Conservation (phyloP, 345 rosid species). For the Brassica carinata region DNA sequence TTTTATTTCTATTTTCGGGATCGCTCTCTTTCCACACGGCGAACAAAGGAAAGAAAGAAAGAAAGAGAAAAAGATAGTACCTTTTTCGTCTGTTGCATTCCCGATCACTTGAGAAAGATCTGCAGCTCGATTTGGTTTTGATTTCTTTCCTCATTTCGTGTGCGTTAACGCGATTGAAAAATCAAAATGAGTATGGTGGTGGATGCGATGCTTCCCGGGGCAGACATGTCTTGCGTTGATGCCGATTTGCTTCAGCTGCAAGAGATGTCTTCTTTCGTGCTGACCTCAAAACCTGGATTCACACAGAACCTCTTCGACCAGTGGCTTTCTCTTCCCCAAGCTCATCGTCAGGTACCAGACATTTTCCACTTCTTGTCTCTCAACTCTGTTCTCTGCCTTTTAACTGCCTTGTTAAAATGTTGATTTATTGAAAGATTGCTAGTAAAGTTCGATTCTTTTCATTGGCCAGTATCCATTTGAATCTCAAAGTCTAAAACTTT, state of each 20-base stretch:
- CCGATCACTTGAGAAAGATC: conserved; percentile 42
- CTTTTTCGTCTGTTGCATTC: background rate
- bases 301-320: conserved; percentile 78
- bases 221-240: conserved; percentile 69
- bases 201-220: conserved; percentile 48
- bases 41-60: background rate
- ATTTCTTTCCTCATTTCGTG: conserved; percentile 11
- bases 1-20: background rate
- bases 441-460: conserved; percentile 9
- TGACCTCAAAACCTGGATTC: conserved; percentile 74
- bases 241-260: conserved; percentile 82
- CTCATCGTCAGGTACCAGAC: conserved; percentile 64
- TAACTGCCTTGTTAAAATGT: background rate
- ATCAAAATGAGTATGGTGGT: conserved; percentile 36
- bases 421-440: background rate
- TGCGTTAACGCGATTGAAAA: conserved; percentile 28
- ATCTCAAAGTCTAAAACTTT: conserved; percentile 21
- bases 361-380: background rate
- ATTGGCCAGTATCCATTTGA: background rate
- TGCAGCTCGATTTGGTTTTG: conserved; percentile 25
- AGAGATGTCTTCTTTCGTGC: conserved; percentile 73
- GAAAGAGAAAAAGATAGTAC: background rate
- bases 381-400: background rate
- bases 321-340: conserved; percentile 93
- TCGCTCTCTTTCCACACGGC: conserved; percentile 4